Percentiles rank a stretch among this genome's conserved stretches.
Conservation (phyloP, 2,329 filamentous ascomycete genomes). For the Ophiostoma sp. region DNA sequence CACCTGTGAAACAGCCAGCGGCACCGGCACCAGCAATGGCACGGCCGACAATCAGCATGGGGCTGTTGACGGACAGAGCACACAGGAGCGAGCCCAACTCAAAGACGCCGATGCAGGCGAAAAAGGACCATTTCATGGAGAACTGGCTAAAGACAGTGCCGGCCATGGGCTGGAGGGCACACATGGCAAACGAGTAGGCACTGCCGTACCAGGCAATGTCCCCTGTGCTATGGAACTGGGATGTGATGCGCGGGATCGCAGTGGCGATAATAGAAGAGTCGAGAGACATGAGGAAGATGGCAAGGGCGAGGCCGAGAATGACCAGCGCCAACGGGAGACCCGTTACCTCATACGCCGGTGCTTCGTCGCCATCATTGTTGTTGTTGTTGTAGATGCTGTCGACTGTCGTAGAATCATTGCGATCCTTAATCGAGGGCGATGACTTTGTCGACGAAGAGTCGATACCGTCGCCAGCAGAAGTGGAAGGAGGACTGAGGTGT, state of each 20-base stretch:
- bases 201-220: constrained; percentile 31
- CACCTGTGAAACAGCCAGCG: background rate
- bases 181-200: constrained; percentile 28
- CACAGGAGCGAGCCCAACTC: constrained; percentile 36
- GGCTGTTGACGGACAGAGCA: background rate
- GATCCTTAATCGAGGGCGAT: background rate
- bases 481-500: background rate
- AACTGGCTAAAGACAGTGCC: constrained; percentile 45
- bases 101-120: constrained; percentile 39
- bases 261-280: constrained; percentile 36
- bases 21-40: background rate
- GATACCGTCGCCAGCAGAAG: background rate
- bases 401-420: background rate
- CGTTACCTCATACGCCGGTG: background rate
- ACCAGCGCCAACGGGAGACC: background rate
- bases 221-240: constrained; percentile 26
- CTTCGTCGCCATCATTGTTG: background rate
- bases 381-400: background rate
- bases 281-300: constrained; percentile 43
- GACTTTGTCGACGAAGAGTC: background rate
- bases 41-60: background rate
- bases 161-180: constrained; percentile 40
- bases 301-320: constrained; percentile 36
- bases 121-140: constrained; percentile 38
- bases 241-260: constrained; percentile 29